phyloP scores from a whole-genome alignment of 495 filamentous ascomycete genomes.

The Rhypophila decipiens region DNA sequence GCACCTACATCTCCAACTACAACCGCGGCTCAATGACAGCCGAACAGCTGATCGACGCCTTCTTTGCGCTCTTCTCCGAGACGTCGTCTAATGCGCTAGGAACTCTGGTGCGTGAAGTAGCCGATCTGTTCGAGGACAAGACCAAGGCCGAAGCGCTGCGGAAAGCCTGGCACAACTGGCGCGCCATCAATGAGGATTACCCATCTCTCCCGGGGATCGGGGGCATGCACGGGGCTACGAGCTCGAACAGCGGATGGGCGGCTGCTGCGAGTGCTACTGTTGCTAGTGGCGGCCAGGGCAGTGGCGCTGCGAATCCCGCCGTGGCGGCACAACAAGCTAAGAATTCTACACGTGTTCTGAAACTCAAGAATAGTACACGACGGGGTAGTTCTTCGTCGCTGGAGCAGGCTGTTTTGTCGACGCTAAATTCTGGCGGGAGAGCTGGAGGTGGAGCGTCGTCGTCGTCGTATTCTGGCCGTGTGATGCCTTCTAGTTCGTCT shows the following conservation, averaged over 20 bases:
- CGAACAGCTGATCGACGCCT: slow-evolving; percentile 69
- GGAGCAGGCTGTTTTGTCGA: slow-evolving; percentile 19
- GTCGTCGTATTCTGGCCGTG: neutral
- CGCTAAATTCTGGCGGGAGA: slow-evolving; percentile 38
- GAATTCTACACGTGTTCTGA: slow-evolving; percentile 38
- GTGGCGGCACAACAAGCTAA: slow-evolving; percentile 23
- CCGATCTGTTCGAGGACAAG: slow-evolving; percentile 85
- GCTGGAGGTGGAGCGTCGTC: neutral
- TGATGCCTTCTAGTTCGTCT: slow-evolving; percentile 26
- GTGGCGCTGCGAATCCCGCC: slow-evolving; percentile 15
- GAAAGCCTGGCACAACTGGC: slow-evolving; percentile 89
- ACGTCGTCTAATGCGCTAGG: slow-evolving; percentile 70
- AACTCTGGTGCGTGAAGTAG: slow-evolving; percentile 84
- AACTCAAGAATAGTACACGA: slow-evolving; percentile 44
- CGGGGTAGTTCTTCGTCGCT: slow-evolving; percentile 13
- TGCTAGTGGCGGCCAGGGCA: slow-evolving; percentile 15
- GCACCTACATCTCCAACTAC: slow-evolving; percentile 67
- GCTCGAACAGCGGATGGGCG: slow-evolving; percentile 45
- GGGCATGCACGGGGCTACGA: slow-evolving; percentile 48
- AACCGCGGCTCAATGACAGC: slow-evolving; percentile 60
- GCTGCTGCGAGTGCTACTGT: slow-evolving; percentile 40
- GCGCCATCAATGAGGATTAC: slow-evolving; percentile 92
- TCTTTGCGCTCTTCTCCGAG: slow-evolving; percentile 73
- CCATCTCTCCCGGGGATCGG: slow-evolving; percentile 73
- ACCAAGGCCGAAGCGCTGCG: slow-evolving; percentile 64